Percentiles rank a stretch among this genome's conserved stretches.
Evolutionary conservation across 495 filamentous ascomycete genomes (phyloP).

Genomic region (Talaromyces nanjingensis): DNA sequence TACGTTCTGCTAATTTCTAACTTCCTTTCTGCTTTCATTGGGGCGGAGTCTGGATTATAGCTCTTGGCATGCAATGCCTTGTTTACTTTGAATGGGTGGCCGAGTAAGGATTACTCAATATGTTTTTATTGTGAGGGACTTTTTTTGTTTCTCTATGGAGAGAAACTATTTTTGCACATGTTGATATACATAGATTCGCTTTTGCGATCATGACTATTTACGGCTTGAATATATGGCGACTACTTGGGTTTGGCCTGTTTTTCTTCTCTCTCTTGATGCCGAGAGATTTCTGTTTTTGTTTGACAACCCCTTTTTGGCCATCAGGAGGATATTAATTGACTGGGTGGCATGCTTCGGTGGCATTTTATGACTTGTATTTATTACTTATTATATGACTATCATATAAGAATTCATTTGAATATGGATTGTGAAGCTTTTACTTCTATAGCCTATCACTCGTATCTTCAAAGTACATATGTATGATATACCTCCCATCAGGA

Average conservation of each 20-base stretch:
- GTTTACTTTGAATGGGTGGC: not conserved
- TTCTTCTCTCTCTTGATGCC: not conserved
- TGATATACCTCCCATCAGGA: too few relatives aligned
- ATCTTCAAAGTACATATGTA: too few relatives aligned
- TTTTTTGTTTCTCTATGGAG: not conserved
- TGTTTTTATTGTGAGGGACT: not conserved
- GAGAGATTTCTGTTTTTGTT: not conserved
- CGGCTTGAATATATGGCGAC: not conserved
- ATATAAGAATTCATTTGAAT: not conserved
- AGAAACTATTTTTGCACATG: not conserved
- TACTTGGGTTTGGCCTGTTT: not conserved
- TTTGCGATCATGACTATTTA: not conserved
- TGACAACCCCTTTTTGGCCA: not conserved
- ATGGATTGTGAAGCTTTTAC: not conserved
- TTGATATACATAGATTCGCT: not conserved
- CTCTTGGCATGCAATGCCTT: not conserved
- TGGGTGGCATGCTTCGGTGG: not conserved
- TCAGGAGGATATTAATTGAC: not conserved
- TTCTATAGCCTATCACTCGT: too few relatives aligned
- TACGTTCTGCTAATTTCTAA: not conserved
- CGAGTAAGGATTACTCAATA: not conserved
- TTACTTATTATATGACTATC: not conserved
- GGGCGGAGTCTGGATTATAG: not conserved
- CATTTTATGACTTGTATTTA: not conserved
- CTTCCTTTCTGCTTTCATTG: not conserved